These are phyloP conservation scores for Ilex asprella DNA, from an alignment of 257 asterid genomes.

Conservation along the genomic window DNA sequence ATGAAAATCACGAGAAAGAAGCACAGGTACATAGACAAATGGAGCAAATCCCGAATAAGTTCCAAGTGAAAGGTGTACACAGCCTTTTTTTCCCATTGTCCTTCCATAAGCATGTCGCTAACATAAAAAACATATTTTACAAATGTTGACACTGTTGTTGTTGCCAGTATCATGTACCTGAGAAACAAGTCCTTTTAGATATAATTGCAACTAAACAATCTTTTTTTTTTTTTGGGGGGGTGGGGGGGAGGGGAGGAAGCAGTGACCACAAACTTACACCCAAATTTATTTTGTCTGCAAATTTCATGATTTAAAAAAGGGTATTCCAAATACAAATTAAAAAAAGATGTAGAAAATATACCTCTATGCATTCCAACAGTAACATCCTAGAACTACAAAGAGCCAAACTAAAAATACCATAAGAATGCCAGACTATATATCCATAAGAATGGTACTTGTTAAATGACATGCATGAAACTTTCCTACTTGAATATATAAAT, in stretches of 20 bases:
- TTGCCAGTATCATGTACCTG: slow-evolving; percentile 94
- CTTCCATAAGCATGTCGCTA: slow-evolving; percentile 94
- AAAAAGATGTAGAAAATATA: too few relatives aligned
- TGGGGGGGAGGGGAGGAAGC: not conserved
- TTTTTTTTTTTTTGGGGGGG: not conserved
- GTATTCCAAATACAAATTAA: too few relatives aligned
- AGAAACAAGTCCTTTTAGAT: slow-evolving; percentile 2
- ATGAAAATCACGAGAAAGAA: slow-evolving; percentile 91
- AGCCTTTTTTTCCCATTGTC: slow-evolving; percentile 97
- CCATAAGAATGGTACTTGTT: too few relatives aligned
- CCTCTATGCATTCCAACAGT: too few relatives aligned
- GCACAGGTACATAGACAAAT: slow-evolving; percentile 90
- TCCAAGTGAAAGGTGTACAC: slow-evolving; percentile 94
- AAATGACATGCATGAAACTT: too few relatives aligned
- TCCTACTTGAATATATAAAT: too few relatives aligned
- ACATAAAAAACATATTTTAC: slow-evolving; percentile 77
- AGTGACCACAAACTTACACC: not conserved
- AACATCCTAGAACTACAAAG: too few relatives aligned
- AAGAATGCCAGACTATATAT: too few relatives aligned
- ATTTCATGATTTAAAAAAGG: too few relatives aligned
- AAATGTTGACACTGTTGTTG: slow-evolving; percentile 75
- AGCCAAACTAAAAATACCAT: too few relatives aligned
- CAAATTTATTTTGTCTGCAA: not conserved
- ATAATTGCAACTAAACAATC: not conserved
- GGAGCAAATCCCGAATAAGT: slow-evolving; percentile 81